phyloP scores from a whole-genome alignment of 2,329 filamentous ascomycete genomes.

The Emmonsiellopsis sp. region DNA sequence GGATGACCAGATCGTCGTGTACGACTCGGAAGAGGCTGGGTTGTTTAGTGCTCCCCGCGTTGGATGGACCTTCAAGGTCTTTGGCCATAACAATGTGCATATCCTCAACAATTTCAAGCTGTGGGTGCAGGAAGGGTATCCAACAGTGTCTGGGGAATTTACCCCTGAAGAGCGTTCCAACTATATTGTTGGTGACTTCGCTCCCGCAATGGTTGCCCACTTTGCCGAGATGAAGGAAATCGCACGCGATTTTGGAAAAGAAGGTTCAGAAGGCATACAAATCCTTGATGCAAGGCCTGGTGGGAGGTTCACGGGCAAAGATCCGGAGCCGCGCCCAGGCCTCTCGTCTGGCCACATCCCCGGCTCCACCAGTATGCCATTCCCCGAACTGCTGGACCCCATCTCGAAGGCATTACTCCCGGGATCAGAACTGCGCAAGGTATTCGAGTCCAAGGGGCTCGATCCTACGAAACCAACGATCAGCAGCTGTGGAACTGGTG shows the following conservation, averaged over 20 bases:
- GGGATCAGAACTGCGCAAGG: constrained; percentile 57
- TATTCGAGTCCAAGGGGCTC: constrained; percentile 73
- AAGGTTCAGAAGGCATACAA: constrained; percentile 73
- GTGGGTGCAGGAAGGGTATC: constrained; percentile 79
- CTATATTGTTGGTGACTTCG: constrained; percentile 47
- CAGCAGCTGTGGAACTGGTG: constrained; percentile 83
- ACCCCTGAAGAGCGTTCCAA: constrained; percentile 30
- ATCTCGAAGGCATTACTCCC: constrained; percentile 72
- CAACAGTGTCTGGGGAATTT: constrained; percentile 62
- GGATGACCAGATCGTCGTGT: constrained; percentile 87
- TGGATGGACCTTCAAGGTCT: constrained; percentile 83
- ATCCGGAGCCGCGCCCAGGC: constrained; percentile 77
- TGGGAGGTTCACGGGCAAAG: constrained; percentile 71
- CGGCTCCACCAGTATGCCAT: constrained; percentile 72
- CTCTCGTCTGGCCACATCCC: constrained; percentile 88
- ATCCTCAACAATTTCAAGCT: constrained; percentile 89
- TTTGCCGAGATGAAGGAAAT: constrained; percentile 79
- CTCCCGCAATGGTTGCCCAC: constrained; percentile 57
- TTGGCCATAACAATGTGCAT: constrained; percentile 82
- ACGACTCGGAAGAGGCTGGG: constrained; percentile 82
- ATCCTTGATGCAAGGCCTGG: constrained; percentile 76
- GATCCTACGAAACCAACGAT: constrained; percentile 74
- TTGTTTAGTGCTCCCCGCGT: constrained; percentile 92
- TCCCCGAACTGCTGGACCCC: constrained; percentile 70
- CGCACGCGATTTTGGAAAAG: constrained; percentile 66